Percentiles rank a stretch among this genome's conserved stretches.
Conservation (phyloP, 2,329 filamentous ascomycete species). For the Cladorrhinum sp. region DNA sequence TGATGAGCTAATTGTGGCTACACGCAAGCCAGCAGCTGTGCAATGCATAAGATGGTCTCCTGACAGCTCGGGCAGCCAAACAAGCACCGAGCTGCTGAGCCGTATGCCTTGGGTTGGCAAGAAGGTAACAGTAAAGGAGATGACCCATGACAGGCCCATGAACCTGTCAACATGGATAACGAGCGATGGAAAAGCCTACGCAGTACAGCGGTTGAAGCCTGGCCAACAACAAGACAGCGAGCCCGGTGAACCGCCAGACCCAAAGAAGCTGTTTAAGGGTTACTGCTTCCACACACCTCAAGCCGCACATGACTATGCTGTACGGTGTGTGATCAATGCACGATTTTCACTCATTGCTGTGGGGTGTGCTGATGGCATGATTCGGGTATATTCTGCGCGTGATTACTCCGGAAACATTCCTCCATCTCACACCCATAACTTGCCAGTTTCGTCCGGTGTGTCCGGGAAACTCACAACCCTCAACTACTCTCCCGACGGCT, state of each 20-base stretch:
- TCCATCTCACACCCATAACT: conserved; percentile 71
- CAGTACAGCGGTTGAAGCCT: conserved; percentile 69
- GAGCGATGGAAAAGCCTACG: conserved; percentile 81
- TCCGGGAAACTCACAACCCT: conserved; percentile 73
- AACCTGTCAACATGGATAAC: conserved; percentile 92
- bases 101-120: conserved; percentile 84
- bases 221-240: conserved; percentile 36
- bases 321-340: conserved; percentile 82
- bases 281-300: conserved; percentile 83
- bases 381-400: conserved; percentile 86
- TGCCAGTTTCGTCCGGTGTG: conserved; percentile 63
- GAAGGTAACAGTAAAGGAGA: conserved; percentile 71
- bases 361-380: conserved; percentile 73
- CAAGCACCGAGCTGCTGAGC: conserved; percentile 83
- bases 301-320: conserved; percentile 57
- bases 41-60: conserved; percentile 96
- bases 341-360: conserved; percentile 91
- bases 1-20: conserved; percentile 89
- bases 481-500: conserved; percentile 89
- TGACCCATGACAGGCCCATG: conserved; percentile 95
- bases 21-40: conserved; percentile 85
- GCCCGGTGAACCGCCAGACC: conserved; percentile 42
- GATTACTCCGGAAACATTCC: conserved; percentile 94
- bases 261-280: conserved; percentile 76
- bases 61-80: conserved; percentile 77